Conservation (phyloP, 352 stramenopile genomes). For the Peronospora tabacina region DNA sequence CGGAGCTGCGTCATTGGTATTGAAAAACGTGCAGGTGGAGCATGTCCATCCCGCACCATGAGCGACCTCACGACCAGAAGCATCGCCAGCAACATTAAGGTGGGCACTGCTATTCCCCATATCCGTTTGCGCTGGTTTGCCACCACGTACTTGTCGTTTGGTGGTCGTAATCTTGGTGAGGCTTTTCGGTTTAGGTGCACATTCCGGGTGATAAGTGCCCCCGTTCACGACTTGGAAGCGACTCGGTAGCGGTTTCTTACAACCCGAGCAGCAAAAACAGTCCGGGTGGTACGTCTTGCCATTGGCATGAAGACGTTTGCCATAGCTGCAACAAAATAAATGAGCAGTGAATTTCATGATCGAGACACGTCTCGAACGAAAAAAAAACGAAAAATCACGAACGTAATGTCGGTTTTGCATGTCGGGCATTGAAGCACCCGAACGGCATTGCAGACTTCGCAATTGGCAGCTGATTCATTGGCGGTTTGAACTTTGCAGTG, state of each 20-base stretch:
- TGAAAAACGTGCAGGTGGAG: slow-evolving; percentile 32
- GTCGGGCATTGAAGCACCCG: slow-evolving; percentile 36
- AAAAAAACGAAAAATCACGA: slow-evolving; percentile 5
- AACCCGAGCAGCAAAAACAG: slow-evolving; percentile 46
- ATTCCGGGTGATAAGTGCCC: slow-evolving; percentile 36
- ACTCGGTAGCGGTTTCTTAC: slow-evolving; percentile 27
- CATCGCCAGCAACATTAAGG: slow-evolving; percentile 5
- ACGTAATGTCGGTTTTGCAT: slow-evolving; percentile 34
- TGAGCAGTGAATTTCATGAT: too few species aligned
- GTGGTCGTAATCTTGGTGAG: slow-evolving; percentile 14
- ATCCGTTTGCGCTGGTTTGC: slow-evolving; percentile 4
- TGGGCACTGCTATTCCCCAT: slow-evolving; percentile 16
- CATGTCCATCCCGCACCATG: slow-evolving; percentile 27
- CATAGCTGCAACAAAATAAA: slow-evolving; percentile 17
- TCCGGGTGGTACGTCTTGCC: slow-evolving; percentile 36
- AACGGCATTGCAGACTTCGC: slow-evolving; percentile 35
- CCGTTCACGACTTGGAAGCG: slow-evolving; percentile 35
- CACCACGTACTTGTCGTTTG: not conserved
- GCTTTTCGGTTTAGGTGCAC: slow-evolving; percentile 21
- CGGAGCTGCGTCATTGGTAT: slow-evolving; percentile 19
- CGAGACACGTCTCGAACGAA: too few species aligned
- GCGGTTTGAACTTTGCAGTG: slow-evolving; percentile 44
- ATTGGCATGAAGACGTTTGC: slow-evolving; percentile 35
- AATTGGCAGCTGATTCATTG: slow-evolving; percentile 27
- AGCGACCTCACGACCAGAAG: not conserved